Evolutionary conservation across 2,329 filamentous ascomycete species (phyloP).

Genomic region (Metarhizium album): DNA sequence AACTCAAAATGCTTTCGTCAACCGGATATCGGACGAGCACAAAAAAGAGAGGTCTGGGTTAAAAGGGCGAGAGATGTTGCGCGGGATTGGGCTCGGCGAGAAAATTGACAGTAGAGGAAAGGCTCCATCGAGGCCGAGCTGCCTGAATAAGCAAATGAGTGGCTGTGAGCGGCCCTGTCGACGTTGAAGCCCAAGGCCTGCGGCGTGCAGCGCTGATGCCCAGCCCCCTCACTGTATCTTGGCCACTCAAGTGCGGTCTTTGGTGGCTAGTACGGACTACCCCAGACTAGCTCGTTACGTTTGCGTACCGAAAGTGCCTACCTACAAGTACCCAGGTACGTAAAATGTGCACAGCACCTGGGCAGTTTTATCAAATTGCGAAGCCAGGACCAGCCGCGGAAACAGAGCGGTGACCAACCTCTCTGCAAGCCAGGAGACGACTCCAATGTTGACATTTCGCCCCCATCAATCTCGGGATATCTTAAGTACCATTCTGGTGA

Average conservation of each 20-base stretch:
- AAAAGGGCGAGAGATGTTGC: neutral
- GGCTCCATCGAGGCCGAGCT: neutral
- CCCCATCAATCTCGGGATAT: too few relatives aligned
- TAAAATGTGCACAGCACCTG: too few relatives aligned
- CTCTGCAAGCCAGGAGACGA: neutral
- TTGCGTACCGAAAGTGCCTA: too few relatives aligned
- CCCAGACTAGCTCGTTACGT: too few relatives aligned
- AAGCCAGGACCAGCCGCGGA: neutral
- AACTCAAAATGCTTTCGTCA: neutral
- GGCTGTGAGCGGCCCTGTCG: neutral
- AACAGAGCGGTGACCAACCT: constrained; percentile 12
- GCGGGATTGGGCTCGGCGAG: neutral
- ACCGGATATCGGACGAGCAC: neutral
- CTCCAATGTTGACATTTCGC: too few relatives aligned
- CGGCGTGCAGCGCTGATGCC: constrained; percentile 3
- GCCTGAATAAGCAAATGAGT: constrained; percentile 4
- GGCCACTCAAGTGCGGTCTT: neutral
- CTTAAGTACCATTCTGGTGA: too few relatives aligned
- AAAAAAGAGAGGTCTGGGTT: neutral
- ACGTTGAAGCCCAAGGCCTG: constrained; percentile 2
- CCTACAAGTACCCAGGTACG: too few relatives aligned
- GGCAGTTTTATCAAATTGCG: neutral
- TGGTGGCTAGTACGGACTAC: neutral
- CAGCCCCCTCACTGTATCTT: constrained; percentile 4
- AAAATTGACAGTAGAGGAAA: neutral